These are phyloP conservation scores for Hyaloscypha hepaticicola DNA, from an alignment of 495 filamentous ascomycete species.

Conservation along the genomic window DNA sequence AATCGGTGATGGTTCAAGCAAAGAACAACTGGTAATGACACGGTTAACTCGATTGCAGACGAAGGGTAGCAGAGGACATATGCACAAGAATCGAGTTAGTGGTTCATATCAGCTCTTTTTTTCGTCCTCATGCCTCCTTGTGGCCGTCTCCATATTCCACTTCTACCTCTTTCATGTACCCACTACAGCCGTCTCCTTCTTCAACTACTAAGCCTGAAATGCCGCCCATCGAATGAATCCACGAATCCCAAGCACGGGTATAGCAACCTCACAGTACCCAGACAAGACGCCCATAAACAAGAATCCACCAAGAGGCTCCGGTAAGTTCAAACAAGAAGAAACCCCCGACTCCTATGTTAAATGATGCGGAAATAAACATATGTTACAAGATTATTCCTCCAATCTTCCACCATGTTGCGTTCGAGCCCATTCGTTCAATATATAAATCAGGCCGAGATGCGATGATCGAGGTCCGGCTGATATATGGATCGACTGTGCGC, in stretches of 20 bases:
- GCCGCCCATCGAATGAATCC: background rate
- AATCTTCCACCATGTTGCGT: background rate
- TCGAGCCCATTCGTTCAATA: no score
- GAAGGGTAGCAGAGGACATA: background rate
- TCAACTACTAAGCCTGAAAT: background rate
- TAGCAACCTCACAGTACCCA: slow-evolving; percentile 1
- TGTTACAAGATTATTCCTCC: slow-evolving; percentile 13
- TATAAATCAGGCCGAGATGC: background rate
- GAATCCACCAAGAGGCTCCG: background rate
- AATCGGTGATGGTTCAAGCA: no score
- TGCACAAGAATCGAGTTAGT: background rate
- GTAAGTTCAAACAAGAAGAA: background rate
- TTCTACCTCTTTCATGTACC: background rate
- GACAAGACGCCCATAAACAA: slow-evolving; percentile 3
- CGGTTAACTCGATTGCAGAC: no score
- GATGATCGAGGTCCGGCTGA: background rate
- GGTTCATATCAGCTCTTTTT: background rate
- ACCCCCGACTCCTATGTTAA: background rate
- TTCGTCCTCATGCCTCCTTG: background rate
- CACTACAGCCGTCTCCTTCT: background rate
- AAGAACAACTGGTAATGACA: no score
- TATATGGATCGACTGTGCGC: background rate
- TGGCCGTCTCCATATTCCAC: background rate
- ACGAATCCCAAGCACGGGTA: slow-evolving; percentile 15
- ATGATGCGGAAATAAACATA: slow-evolving; percentile 1